Conservation (phyloP, 139 green algal species). For the Ettlia oleoabundans region DNA sequence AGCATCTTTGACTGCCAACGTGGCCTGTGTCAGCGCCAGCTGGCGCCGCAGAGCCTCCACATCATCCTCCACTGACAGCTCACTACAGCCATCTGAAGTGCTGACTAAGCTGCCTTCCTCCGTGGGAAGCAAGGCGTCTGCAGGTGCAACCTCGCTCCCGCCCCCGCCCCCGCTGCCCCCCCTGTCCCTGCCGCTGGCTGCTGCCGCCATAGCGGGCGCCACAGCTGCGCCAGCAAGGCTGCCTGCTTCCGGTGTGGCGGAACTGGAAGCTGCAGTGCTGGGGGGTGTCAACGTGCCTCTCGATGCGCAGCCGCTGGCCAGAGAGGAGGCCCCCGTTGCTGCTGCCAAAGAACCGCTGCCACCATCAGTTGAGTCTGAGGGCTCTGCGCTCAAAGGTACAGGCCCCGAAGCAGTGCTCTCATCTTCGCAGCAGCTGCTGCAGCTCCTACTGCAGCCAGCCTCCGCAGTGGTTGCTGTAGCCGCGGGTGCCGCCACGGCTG, state of each 20-base stretch:
- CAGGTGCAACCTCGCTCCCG: not conserved
- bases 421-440: not conserved
- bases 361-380: too few species aligned
- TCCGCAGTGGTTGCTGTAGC: not conserved
- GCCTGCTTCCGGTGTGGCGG: not conserved
- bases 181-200: not conserved
- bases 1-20: not conserved
- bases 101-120: not conserved
- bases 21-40: not conserved
- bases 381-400: too few species aligned
- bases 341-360: not conserved
- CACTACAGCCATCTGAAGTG: not conserved
- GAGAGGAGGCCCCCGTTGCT: slow-evolving; percentile 19
- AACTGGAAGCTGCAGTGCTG: not conserved
- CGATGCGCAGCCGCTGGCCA: not conserved
- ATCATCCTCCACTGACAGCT: not conserved
- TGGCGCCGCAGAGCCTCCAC: slow-evolving; percentile 7
- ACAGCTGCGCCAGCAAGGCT: too few species aligned
- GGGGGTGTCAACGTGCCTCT: not conserved
- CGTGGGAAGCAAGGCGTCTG: not conserved
- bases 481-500: not conserved
- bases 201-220: not conserved
- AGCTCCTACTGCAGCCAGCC: not conserved
- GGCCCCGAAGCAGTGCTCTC: too few species aligned
- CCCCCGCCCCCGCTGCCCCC: not conserved